phyloP scores from a whole-genome alignment of 2,329 filamentous ascomycete genomes.

The Eurotiales sp. region DNA sequence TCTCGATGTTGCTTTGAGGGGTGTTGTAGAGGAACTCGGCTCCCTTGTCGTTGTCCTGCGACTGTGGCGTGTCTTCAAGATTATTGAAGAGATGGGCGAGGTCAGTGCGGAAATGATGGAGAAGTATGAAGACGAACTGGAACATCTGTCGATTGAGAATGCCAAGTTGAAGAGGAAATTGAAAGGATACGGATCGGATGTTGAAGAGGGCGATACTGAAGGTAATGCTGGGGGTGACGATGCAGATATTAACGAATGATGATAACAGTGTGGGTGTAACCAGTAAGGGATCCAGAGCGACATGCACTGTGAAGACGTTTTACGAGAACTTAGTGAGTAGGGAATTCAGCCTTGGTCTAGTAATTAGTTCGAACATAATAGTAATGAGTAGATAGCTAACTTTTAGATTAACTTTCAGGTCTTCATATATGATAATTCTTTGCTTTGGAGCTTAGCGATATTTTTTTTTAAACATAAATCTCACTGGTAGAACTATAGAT shows the following conservation, averaged over 20 bases:
- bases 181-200: slow-evolving; percentile 8
- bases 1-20: slow-evolving; percentile 59
- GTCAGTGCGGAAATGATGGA: slow-evolving; percentile 62
- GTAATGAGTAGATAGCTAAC: no score
- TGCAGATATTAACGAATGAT: slow-evolving; percentile 11
- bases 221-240: slow-evolving; percentile 10
- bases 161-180: slow-evolving; percentile 11
- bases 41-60: slow-evolving; percentile 65
- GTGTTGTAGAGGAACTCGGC: slow-evolving; percentile 34
- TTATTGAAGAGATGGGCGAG: slow-evolving; percentile 64
- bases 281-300: no score
- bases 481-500: no score
- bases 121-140: slow-evolving; percentile 51
- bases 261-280: neutral
- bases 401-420: no score
- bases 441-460: no score
- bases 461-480: no score
- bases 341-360: no score
- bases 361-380: no score
- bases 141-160: slow-evolving; percentile 28
- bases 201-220: slow-evolving; percentile 11
- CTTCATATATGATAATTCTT: no score
- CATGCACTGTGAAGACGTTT: no score
- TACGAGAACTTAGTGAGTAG: no score
- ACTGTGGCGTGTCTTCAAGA: slow-evolving; percentile 67